Percentiles rank a stretch among this genome's conserved stretches.
Evolutionary conservation across 2,329 filamentous ascomycete species (phyloP).

Genomic region (Xylariomycetidae sp.): DNA sequence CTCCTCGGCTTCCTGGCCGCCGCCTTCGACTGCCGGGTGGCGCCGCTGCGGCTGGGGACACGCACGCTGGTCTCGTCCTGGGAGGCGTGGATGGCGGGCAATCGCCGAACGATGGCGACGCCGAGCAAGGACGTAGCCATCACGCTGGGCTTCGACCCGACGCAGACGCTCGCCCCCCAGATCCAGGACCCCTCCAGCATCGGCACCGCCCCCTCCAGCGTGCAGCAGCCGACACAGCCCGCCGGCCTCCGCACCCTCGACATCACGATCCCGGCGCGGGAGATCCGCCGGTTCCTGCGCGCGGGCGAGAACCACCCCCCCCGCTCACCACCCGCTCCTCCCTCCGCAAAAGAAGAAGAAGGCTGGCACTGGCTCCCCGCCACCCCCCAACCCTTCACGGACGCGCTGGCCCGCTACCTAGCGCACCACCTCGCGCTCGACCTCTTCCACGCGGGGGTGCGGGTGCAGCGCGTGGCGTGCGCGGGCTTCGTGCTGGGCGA

Average conservation of each 20-base stretch:
- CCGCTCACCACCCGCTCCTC: conserved; percentile 9
- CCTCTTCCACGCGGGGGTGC: conserved; percentile 49
- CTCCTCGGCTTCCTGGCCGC: conserved; percentile 45
- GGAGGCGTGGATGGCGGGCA: conserved; percentile 44
- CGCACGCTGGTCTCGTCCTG: conserved; percentile 42
- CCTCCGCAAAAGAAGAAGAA: conserved; percentile 41
- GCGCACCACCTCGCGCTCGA: conserved; percentile 48
- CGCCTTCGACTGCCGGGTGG: conserved; percentile 52
- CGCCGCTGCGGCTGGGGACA: conserved; percentile 43
- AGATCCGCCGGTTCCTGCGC: conserved; percentile 40
- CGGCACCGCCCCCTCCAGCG: no score
- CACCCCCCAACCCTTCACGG: conserved; percentile 38
- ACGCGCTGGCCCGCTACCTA: conserved; percentile 44
- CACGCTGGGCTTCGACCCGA: conserved; percentile 42
- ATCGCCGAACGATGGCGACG: conserved; percentile 17
- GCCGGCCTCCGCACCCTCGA: conserved; percentile 41
- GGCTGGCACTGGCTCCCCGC: conserved; percentile 45
- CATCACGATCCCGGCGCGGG: conserved; percentile 42
- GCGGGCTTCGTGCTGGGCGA: conserved; percentile 51
- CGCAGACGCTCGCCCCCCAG: conserved; percentile 5
- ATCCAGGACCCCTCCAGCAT: not conserved
- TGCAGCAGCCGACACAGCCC: conserved; percentile 1
- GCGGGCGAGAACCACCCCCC: conserved; percentile 34
- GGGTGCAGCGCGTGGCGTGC: conserved; percentile 47
- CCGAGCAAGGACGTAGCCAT: conserved; percentile 44